Evolutionary conservation across 2,329 filamentous ascomycete genomes (phyloP).

Genomic region (Lachnellula suecica): DNA sequence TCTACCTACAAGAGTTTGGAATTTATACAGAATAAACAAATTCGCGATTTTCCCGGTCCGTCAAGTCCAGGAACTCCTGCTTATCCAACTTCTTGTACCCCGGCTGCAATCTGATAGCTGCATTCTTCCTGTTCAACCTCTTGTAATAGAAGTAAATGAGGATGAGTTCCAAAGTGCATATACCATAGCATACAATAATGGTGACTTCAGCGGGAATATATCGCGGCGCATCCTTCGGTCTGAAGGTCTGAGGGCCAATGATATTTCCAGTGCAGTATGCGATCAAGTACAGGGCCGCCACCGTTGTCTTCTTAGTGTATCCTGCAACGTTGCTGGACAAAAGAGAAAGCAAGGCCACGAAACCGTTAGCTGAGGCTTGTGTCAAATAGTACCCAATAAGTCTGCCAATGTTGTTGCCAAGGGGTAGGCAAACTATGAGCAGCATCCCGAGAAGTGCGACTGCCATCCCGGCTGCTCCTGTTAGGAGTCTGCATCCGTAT

Average conservation of each 20-base stretch:
- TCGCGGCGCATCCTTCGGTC: conserved; percentile 47
- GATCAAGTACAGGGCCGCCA: conserved; percentile 43
- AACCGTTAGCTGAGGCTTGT: conserved; percentile 59
- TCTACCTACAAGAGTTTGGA: no score
- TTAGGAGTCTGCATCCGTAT: conserved; percentile 29
- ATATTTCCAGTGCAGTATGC: conserved; percentile 55
- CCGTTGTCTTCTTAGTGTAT: conserved; percentile 49
- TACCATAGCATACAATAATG: conserved; percentile 40
- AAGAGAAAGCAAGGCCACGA: conserved; percentile 31
- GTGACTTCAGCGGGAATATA: conserved; percentile 39
- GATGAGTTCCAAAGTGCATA: conserved; percentile 21
- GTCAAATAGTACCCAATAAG: conserved; percentile 39
- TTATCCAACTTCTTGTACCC: conserved; percentile 29
- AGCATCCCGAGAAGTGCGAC: conserved; percentile 33
- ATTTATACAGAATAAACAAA: conserved; percentile 32
- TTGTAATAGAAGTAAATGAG: conserved; percentile 28
- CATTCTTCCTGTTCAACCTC: conserved; percentile 28
- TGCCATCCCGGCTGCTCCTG: conserved; percentile 35
- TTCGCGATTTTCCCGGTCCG: conserved; percentile 32
- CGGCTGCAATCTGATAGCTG: conserved; percentile 15
- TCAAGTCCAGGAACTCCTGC: conserved; percentile 34
- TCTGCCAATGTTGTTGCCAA: conserved; percentile 36
- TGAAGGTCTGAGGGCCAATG: conserved; percentile 41
- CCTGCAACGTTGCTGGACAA: conserved; percentile 46
- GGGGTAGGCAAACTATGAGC: conserved; percentile 37